These are phyloP conservation scores for Piromyces finnis DNA, from an alignment of 192 early-diverging fungal species.

Conservation along the genomic window DNA sequence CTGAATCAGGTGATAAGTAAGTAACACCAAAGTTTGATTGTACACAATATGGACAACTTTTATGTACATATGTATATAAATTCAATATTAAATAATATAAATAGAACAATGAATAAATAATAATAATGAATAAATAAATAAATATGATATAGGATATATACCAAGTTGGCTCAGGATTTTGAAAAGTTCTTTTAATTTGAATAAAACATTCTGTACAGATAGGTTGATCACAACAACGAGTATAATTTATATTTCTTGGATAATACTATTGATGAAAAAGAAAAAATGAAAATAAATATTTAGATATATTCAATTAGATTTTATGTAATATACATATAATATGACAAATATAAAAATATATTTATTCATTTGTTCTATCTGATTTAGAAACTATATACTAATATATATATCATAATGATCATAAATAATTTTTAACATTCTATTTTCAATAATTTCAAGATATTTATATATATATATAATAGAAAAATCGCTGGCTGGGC, in stretches of 20 bases:
- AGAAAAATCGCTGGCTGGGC: too few relatives aligned
- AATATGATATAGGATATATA: not conserved
- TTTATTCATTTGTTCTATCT: too few relatives aligned
- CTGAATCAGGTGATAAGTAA: constrained; percentile 36
- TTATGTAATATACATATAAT: too few relatives aligned
- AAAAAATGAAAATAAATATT: not conserved
- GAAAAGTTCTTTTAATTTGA: constrained; percentile 70
- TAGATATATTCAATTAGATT: not conserved
- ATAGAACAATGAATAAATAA: not conserved
- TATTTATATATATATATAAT: too few relatives aligned
- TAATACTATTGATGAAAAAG: constrained; percentile 39
- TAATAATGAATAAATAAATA: too few relatives aligned
- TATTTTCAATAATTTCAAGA: too few relatives aligned
- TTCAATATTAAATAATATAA: not conserved
- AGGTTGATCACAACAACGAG: constrained; percentile 83
- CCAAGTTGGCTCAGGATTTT: constrained; percentile 39
- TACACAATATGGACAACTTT: constrained; percentile 71
- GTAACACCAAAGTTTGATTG: constrained; percentile 66
- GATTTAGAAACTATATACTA: too few relatives aligned
- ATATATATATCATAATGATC: too few relatives aligned
- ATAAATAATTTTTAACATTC: too few relatives aligned
- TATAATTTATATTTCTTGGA: constrained; percentile 78
- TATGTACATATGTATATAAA: not conserved
- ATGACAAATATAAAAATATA: too few relatives aligned
- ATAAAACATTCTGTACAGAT: constrained; percentile 96